phyloP scores from a whole-genome alignment of 306 rosid species.

The Urtica urens region DNA sequence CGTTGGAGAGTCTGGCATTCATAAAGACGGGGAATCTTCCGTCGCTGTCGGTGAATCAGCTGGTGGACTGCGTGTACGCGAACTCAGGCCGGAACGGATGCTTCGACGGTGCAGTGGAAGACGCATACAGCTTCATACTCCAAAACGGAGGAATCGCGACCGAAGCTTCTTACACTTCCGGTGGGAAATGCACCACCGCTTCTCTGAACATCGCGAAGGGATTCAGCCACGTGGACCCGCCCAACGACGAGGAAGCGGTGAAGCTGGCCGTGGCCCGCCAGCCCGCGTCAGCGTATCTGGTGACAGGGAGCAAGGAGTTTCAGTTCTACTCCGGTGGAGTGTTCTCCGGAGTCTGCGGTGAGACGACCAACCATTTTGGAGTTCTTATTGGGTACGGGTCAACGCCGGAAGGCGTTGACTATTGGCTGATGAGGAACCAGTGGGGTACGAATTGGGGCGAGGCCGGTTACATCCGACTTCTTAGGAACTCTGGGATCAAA shows the following conservation, averaged over 20 bases:
- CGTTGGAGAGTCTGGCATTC: slow-evolving; percentile 8
- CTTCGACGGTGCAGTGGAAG: background rate
- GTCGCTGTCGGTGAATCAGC: slow-evolving; percentile 22
- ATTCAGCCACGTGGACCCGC: background rate
- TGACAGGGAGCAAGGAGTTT: background rate
- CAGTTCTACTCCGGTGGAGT: slow-evolving; percentile 5
- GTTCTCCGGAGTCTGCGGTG: background rate
- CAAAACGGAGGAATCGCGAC: slow-evolving; percentile 5
- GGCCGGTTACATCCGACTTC: background rate
- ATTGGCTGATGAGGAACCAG: slow-evolving; percentile 7
- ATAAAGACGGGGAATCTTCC: slow-evolving; percentile 10
- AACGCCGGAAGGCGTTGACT: background rate
- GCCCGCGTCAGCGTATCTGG: background rate
- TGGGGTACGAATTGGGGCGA: slow-evolving; percentile 8
- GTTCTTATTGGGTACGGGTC: background rate
- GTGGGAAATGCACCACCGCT: background rate
- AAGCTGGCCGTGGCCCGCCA: background rate
- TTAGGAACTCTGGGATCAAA: background rate
- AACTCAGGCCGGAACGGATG: background rate
- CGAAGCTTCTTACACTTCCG: slow-evolving; percentile 8
- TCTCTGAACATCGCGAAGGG: slow-evolving; percentile 4
- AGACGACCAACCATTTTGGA: background rate
- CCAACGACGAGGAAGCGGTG: slow-evolving; percentile 3
- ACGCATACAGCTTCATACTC: background rate
- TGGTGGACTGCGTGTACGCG: slow-evolving; percentile 15